Conservation (phyloP, 495 filamentous ascomycete genomes). For the Talaromyces proteolyticus region DNA sequence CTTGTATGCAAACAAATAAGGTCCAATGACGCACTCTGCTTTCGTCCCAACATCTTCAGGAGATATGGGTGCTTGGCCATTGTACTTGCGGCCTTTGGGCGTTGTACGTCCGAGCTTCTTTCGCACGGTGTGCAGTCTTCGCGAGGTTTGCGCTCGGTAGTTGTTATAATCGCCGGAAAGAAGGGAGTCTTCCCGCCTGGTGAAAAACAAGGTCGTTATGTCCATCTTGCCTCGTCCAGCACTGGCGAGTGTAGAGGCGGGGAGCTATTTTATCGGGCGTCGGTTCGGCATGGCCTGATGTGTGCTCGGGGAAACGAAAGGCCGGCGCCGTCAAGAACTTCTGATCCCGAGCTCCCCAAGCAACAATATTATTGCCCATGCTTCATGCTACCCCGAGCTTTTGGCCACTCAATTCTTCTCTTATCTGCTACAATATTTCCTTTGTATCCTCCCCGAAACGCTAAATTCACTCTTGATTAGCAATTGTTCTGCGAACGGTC, state of each 20-base stretch:
- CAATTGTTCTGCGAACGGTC: neutral
- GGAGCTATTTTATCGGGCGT: conserved; percentile 16
- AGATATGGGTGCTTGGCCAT: conserved; percentile 62
- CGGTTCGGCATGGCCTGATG: conserved; percentile 22
- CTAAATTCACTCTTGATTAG: too few species aligned
- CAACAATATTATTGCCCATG: neutral
- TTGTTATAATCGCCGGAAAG: conserved; percentile 84
- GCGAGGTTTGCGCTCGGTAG: conserved; percentile 74
- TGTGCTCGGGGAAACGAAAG: conserved; percentile 34
- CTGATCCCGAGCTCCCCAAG: neutral
- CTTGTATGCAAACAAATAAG: conserved; percentile 21
- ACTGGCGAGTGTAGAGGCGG: conserved; percentile 5
- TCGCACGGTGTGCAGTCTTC: conserved; percentile 74
- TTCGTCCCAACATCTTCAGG: conserved; percentile 71
- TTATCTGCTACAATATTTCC: neutral
- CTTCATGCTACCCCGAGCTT: too few species aligned
- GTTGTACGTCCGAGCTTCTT: conserved; percentile 80
- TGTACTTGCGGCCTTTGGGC: conserved; percentile 78
- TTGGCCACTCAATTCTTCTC: neutral
- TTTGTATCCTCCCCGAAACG: too few species aligned
- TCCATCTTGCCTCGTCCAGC: conserved; percentile 76
- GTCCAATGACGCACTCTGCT: too few species aligned
- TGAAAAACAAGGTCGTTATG: conserved; percentile 77
- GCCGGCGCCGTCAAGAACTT: conserved; percentile 15
- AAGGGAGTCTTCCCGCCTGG: conserved; percentile 71